Evolutionary conservation across 1,284 basidiomycete species (phyloP).

Genomic region (Cronartium ribicola): DNA sequence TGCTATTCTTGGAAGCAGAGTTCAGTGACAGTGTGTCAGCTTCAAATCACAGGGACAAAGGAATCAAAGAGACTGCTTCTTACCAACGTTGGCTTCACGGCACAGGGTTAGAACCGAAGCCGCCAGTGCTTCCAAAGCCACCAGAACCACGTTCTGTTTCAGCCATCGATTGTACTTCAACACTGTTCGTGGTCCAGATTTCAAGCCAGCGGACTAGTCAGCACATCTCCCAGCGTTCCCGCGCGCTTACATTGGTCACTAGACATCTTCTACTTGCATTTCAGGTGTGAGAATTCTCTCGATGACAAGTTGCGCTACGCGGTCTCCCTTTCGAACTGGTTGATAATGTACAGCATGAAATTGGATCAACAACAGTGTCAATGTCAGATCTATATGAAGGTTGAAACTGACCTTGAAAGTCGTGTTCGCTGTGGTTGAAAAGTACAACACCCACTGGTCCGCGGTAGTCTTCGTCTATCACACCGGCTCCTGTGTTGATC

Average conservation of each 20-base stretch:
- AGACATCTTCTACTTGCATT: constrained; percentile 66
- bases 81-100: too few species aligned
- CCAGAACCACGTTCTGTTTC: constrained; percentile 41
- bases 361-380: neutral
- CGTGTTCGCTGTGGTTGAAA: constrained; percentile 83
- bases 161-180: constrained; percentile 32
- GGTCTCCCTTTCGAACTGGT: constrained; percentile 80
- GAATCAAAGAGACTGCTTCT: too few species aligned
- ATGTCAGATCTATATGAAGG: neutral
- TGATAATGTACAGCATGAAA: constrained; percentile 1
- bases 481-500: constrained; percentile 94
- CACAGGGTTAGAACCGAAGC: constrained; percentile 4
- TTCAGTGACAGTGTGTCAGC: too few species aligned
- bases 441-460: constrained; percentile 87
- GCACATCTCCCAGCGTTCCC: neutral
- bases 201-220: neutral
- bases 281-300: constrained; percentile 84
- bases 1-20: too few species aligned
- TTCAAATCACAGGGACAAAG: too few species aligned
- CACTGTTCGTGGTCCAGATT: constrained; percentile 10
- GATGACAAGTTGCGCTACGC: constrained; percentile 88
- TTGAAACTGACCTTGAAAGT: constrained; percentile 73
- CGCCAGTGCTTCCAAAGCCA: constrained; percentile 41
- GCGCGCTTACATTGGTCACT: neutral
- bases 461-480: constrained; percentile 93